A percentile compares a stretch with the other conserved stretches of the same genome.
Evolutionary conservation across 2,329 filamentous ascomycete genomes (phyloP).

Genomic region (Chaetomiaceae sp.): DNA sequence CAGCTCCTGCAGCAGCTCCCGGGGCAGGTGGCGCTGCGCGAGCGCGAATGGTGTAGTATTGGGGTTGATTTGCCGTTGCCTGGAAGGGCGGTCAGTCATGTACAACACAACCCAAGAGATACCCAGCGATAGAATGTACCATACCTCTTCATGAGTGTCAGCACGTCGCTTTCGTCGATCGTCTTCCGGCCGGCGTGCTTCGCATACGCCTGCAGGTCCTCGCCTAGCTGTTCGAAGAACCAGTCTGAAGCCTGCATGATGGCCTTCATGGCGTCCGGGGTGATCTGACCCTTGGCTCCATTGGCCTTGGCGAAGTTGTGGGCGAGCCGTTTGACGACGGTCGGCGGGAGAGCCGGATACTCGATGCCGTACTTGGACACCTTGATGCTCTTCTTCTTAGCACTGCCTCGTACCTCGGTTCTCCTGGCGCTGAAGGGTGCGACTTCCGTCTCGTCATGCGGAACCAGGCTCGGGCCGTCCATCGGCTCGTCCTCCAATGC

Average conservation of each 20-base stretch:
- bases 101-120: slow-evolving; percentile 28
- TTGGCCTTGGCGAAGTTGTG: slow-evolving; percentile 64
- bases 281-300: slow-evolving; percentile 62
- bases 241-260: slow-evolving; percentile 79
- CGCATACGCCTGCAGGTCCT: slow-evolving; percentile 74
- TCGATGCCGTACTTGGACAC: slow-evolving; percentile 67
- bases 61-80: slow-evolving; percentile 69
- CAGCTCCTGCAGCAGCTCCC: slow-evolving; percentile 76
- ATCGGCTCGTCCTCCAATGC: slow-evolving; percentile 11
- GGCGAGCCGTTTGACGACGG: slow-evolving; percentile 67
- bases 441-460: slow-evolving; percentile 11
- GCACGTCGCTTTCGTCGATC: slow-evolving; percentile 78
- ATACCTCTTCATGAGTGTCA: slow-evolving; percentile 78
- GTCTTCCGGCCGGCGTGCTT: slow-evolving; percentile 76
- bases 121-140: slow-evolving; percentile 29
- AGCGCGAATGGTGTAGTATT: slow-evolving; percentile 74
- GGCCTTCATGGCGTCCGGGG: slow-evolving; percentile 65
- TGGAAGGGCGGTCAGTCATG: slow-evolving; percentile 38
- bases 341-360: slow-evolving; percentile 66
- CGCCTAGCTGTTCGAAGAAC: slow-evolving; percentile 84
- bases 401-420: slow-evolving; percentile 7
- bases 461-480: slow-evolving; percentile 2
- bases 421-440: slow-evolving; percentile 14
- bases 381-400: slow-evolving; percentile 42
- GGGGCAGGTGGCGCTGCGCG: slow-evolving; percentile 74